A percentile compares a stretch with the other conserved stretches of the same genome.
Evolutionary conservation across 2,329 filamentous ascomycete genomes (phyloP).

Genomic region (Sporothrix humicola): DNA sequence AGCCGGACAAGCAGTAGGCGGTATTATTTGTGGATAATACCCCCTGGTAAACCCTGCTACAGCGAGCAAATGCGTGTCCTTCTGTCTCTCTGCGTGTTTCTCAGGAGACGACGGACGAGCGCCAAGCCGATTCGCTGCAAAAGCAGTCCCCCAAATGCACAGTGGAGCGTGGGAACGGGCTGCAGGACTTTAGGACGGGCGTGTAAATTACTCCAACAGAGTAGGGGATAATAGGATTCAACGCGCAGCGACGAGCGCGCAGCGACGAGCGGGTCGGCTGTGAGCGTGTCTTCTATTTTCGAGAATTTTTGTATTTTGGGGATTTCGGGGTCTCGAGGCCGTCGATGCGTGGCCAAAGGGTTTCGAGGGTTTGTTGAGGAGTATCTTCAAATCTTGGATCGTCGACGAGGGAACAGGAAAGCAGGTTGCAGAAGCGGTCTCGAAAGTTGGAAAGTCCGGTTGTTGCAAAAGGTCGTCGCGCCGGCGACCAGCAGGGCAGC

Average conservation of each 20-base stretch:
- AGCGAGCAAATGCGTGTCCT: not conserved
- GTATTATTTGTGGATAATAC: constrained; percentile 16
- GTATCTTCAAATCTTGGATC: not conserved
- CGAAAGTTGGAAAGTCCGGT: not conserved
- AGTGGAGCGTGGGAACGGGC: constrained; percentile 27
- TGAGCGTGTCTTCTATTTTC: not conserved
- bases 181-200: constrained; percentile 6
- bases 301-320: not conserved
- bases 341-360: not conserved
- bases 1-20: constrained; percentile 19
- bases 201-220: constrained; percentile 7
- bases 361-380: not conserved
- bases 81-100: constrained; percentile 29
- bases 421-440: not conserved
- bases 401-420: constrained; percentile 4
- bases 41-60: constrained; percentile 23
- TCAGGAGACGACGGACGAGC: constrained; percentile 27
- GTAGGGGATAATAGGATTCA: constrained; percentile 2
- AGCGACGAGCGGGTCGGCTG: constrained; percentile 8
- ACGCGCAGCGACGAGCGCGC: not conserved
- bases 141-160: constrained; percentile 19
- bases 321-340: not conserved
- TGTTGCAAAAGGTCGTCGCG: constrained; percentile 23
- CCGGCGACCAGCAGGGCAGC: constrained; percentile 25
- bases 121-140: constrained; percentile 34